Percentiles rank a stretch among this genome's conserved stretches.
phyloP scores from a whole-genome alignment of 2,329 filamentous ascomycete species.

The Sclerotinia minor region DNA sequence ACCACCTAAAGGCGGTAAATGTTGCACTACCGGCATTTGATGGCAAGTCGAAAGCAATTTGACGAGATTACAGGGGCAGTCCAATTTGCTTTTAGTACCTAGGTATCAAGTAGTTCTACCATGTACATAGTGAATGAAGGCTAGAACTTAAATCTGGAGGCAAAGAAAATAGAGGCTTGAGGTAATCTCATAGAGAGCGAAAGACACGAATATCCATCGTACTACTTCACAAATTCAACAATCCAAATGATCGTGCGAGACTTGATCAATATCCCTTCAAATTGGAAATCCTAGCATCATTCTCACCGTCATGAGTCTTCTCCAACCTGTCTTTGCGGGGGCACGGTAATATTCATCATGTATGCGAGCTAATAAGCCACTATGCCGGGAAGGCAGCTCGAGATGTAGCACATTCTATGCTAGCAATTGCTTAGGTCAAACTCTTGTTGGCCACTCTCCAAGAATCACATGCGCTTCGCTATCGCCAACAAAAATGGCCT shows the following conservation, averaged over 20 bases:
- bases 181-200: too few relatives aligned
- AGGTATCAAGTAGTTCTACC: too few relatives aligned
- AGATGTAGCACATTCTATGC: not conserved
- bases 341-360: not conserved
- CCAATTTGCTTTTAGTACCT: too few relatives aligned
- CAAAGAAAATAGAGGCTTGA: not conserved
- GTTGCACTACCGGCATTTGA: too few relatives aligned
- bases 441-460: not conserved
- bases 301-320: not conserved
- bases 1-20: too few relatives aligned
- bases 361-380: not conserved
- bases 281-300: not conserved
- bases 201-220: not conserved
- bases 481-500: not conserved
- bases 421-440: not conserved
- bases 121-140: not conserved
- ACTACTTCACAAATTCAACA: too few relatives aligned
- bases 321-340: not conserved
- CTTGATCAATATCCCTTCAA: not conserved
- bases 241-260: not conserved
- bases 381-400: not conserved
- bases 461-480: not conserved
- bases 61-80: too few relatives aligned
- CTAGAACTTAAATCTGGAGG: not conserved
- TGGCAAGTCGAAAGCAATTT: not conserved